Evolutionary conservation across 176 grass and related monocot genomes (phyloP), one percentile per base, ranked within the genome.

Genomic region (Phragmites australis): DNA sequence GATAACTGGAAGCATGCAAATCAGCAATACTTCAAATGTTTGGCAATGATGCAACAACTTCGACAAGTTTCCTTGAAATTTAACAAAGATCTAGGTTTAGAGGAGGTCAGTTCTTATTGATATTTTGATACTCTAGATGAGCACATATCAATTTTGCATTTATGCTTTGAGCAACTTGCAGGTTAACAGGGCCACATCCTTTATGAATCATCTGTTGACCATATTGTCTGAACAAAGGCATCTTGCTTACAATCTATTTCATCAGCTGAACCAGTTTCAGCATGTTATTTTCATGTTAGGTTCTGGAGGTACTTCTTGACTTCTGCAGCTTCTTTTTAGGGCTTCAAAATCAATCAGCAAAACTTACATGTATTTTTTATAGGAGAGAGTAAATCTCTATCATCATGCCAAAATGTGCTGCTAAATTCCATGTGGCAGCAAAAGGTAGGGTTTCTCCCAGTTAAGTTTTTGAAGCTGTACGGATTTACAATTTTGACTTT

Each of bases 11-110:
- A 89, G 69, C 65, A 45, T 85, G 81, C 88, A 83, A 97, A 94
- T 53, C 40, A 75, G 23, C 87, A 88, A 54, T 92, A 92, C 57
- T 97, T 97, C 74, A 90, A 87, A 90, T 92, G 90, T 73, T 87
- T 92, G 74, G 72, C 89, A 81, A 85, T 80, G 64, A 80, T 97
- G 78, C 87, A 94, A 53, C 88, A 90, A 82, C 79, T 97, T 66
- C 80, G 61, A 82, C 84, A 92, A 34, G 76, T 81, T 81, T 94
- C 89, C 44, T 72, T 90, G 55, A 92, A 88, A 74, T 97, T 97
- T 78, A 91, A 89, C 71, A 94, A 94, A 88, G 89, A 94, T 90
- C 82, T 97, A 52, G 90, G 81, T 41, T 82, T 92, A 54, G 82
- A 90, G 78, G 87, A 94, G 94, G 94, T 94, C 48, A 74, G 86